Conservation (phyloP, 176 grass and related monocot genomes). For the maize (Zea mays) region DNA sequence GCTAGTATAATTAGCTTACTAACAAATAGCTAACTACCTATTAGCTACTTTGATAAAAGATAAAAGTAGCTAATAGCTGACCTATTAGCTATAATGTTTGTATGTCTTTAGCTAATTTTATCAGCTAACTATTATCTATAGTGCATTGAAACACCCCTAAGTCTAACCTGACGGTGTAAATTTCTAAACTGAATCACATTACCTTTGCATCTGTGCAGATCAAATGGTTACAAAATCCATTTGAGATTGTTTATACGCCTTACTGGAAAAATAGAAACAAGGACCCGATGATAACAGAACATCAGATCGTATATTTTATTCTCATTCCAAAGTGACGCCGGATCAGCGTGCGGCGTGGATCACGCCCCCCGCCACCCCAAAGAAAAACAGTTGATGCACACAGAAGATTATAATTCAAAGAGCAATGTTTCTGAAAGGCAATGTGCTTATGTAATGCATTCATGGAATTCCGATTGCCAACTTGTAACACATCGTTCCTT, state of each 20-base stretch:
- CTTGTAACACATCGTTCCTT: slow-evolving; percentile 24
- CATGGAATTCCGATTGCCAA: slow-evolving; percentile 11
- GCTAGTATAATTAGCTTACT: too few relatives aligned
- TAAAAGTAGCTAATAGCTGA: too few relatives aligned
- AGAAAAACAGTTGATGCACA: slow-evolving; percentile 12
- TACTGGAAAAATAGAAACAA: neutral
- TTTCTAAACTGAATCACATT: neutral
- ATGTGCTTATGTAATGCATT: slow-evolving; percentile 10
- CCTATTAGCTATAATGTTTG: too few relatives aligned
- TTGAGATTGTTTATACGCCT: neutral
- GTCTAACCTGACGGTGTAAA: too few relatives aligned
- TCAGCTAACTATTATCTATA: too few relatives aligned
- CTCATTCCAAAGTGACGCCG: neutral
- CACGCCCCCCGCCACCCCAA: neutral
- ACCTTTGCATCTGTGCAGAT: neutral
- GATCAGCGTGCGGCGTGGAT: neutral
- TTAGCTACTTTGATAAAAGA: too few relatives aligned
- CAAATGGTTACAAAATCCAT: neutral
- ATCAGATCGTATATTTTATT: slow-evolving; percentile 16
- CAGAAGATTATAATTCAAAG: slow-evolving; percentile 26
- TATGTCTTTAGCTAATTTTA: too few relatives aligned
- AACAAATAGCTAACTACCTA: too few relatives aligned
- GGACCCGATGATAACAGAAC: neutral
- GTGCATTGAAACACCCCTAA: too few relatives aligned
- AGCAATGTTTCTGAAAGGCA: neutral